These are phyloP conservation scores for Leccinum subatratum DNA, from an alignment of 1,284 basidiomycete species.

Conservation along the genomic window DNA sequence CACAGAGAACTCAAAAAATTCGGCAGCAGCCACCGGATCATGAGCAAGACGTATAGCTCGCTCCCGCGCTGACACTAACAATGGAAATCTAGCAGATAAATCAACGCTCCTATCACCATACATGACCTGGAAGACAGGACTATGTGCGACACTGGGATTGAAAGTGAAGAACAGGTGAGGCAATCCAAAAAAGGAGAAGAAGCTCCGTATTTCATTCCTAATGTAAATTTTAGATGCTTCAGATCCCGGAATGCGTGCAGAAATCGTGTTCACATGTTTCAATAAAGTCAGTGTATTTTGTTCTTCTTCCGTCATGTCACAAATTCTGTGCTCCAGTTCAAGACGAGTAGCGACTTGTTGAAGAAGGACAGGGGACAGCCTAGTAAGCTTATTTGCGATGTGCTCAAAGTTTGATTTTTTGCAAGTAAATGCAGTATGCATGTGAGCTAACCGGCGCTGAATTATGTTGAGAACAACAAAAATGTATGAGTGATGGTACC, in stretches of 20 bases:
- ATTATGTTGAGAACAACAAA: slow-evolving; percentile 11
- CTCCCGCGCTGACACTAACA: background rate
- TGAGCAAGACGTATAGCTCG: slow-evolving; percentile 2
- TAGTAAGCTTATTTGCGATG: background rate
- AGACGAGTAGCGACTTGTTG: background rate
- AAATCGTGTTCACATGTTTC: slow-evolving; percentile 12
- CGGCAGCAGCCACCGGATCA: slow-evolving; percentile 12
- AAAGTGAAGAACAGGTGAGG: slow-evolving; percentile 17
- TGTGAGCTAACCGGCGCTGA: slow-evolving; percentile 7
- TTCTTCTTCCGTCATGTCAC: background rate
- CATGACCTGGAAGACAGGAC: slow-evolving; percentile 18
- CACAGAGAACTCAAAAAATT: slow-evolving; percentile 12
- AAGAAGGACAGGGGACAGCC: too few relatives aligned
- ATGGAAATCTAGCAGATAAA: slow-evolving; percentile 10
- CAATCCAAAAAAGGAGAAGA: slow-evolving; percentile 11
- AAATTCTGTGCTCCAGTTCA: slow-evolving; percentile 4
- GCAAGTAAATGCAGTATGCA: slow-evolving; percentile 7
- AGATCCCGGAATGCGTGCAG: slow-evolving; percentile 10
- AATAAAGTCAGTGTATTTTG: background rate
- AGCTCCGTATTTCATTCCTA: slow-evolving; percentile 5
- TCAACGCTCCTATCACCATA: slow-evolving; percentile 9
- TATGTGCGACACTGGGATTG: slow-evolving; percentile 12
- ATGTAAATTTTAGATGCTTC: slow-evolving; percentile 13
- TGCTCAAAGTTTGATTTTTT: background rate
- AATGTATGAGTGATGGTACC: slow-evolving; percentile 10